Evolutionary conservation across 768 basidiomycete genomes (phyloP).

Genomic region (Leccinellum luteum): DNA sequence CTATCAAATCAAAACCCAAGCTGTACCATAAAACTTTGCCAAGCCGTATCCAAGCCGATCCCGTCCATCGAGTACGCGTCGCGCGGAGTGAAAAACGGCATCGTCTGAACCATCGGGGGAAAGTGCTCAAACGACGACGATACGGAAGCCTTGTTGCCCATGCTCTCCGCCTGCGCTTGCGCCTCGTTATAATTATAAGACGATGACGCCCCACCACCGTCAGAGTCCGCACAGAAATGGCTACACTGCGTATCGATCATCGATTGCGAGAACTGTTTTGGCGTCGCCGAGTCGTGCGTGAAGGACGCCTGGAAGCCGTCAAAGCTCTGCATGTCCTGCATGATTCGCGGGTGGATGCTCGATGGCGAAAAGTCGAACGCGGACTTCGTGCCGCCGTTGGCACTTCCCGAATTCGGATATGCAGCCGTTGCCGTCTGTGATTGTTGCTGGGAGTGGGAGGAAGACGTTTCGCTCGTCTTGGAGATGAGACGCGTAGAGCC

Average conservation of each 20-base stretch:
- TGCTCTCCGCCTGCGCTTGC: neutral
- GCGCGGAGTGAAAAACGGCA: neutral
- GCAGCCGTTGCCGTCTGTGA: neutral
- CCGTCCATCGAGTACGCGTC: slow-evolving; percentile 14
- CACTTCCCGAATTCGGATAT: neutral
- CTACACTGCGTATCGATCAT: slow-evolving; percentile 33
- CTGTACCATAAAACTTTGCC: slow-evolving; percentile 69
- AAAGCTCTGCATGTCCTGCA: slow-evolving; percentile 49
- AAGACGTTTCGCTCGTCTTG: slow-evolving; percentile 2
- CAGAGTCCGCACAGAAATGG: slow-evolving; percentile 17
- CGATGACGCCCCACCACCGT: neutral
- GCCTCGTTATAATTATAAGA: neutral
- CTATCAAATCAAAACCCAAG: slow-evolving; percentile 46
- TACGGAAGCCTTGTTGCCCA: neutral
- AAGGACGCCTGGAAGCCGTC: slow-evolving; percentile 34
- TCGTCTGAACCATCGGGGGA: neutral
- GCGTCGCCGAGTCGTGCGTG: slow-evolving; percentile 29
- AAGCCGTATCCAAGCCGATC: slow-evolving; percentile 54
- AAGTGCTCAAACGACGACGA: neutral
- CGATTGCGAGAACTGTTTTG: slow-evolving; percentile 24
- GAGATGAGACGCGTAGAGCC: slow-evolving; percentile 51
- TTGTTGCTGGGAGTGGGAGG: slow-evolving; percentile 1
- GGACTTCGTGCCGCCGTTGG: neutral
- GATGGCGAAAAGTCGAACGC: slow-evolving; percentile 5
- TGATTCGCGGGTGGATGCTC: slow-evolving; percentile 38